Percentiles rank a stretch among this genome's conserved stretches.
These are phyloP conservation scores for Xylaria sp. DNA, from an alignment of 2,329 filamentous ascomycete genomes.

Conservation along the genomic window DNA sequence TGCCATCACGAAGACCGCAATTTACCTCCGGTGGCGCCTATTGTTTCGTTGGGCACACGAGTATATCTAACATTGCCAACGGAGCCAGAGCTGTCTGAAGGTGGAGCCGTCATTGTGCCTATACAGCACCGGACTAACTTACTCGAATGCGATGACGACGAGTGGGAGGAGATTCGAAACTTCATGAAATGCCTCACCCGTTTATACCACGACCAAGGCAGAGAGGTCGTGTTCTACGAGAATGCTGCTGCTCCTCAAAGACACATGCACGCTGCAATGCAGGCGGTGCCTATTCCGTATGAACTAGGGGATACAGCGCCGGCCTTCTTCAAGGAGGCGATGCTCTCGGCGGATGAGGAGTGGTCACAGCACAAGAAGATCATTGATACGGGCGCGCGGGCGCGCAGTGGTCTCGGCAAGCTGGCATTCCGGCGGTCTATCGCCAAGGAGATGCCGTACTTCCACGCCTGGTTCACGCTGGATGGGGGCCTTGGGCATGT, in stretches of 20 bases:
- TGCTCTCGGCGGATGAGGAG: slow-evolving; percentile 87
- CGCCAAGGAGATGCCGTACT: slow-evolving; percentile 98
- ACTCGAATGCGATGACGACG: slow-evolving; percentile 97
- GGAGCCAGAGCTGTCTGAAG: slow-evolving; percentile 85
- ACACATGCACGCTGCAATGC: slow-evolving; percentile 85
- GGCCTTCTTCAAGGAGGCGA: slow-evolving; percentile 95
- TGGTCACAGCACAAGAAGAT: slow-evolving; percentile 97
- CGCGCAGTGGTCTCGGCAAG: slow-evolving; percentile 77
- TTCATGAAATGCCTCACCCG: slow-evolving; percentile 98
- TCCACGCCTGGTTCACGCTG: slow-evolving; percentile 94
- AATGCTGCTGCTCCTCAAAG: slow-evolving; percentile 86
- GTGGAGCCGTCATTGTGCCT: slow-evolving; percentile 88
- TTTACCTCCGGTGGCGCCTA: slow-evolving; percentile 80
- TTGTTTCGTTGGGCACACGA: slow-evolving; percentile 86
- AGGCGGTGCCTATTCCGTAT: slow-evolving; percentile 88
- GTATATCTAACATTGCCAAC: slow-evolving; percentile 90
- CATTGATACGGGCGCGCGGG: slow-evolving; percentile 82
- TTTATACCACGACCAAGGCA: slow-evolving; percentile 93
- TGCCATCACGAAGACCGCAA: slow-evolving; percentile 89
- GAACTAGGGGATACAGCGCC: slow-evolving; percentile 91
- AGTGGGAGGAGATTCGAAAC: slow-evolving; percentile 99
- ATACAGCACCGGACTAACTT: slow-evolving; percentile 89
- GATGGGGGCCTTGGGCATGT: slow-evolving; percentile 94
- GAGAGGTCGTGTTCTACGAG: slow-evolving; percentile 96
- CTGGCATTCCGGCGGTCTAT: slow-evolving; percentile 83